A percentile compares a stretch with the other conserved stretches of the same genome.
These are phyloP conservation scores for Apiotrichum veenhuisii DNA, from an alignment of 1,284 basidiomycete genomes.

Conservation along the genomic window DNA sequence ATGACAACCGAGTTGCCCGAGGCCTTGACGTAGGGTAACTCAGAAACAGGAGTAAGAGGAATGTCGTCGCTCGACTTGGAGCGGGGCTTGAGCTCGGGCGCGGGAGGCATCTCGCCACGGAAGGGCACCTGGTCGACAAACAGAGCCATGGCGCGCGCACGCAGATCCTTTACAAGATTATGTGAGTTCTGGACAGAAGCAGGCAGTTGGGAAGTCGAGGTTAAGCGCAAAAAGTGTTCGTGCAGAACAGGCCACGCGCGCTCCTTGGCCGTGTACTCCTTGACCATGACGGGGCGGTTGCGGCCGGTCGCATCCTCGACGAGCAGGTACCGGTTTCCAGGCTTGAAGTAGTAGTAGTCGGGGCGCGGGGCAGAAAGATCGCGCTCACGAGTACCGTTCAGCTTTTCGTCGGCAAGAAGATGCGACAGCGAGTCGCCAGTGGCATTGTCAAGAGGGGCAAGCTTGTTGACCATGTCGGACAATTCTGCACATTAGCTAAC, in stretches of 20 bases:
- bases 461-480: conserved; percentile 36
- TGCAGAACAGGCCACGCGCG: conserved; percentile 56
- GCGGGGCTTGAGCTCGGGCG: conserved; percentile 25
- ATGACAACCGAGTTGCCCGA: conserved; percentile 93
- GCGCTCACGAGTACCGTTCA: conserved; percentile 83
- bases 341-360: conserved; percentile 84
- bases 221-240: conserved; percentile 45
- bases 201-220: conserved; percentile 28
- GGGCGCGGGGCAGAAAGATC: conserved; percentile 82
- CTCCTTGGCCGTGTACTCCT: conserved; percentile 53
- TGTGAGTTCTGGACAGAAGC: conserved; percentile 9
- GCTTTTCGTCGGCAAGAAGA: conserved; percentile 79
- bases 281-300: conserved; percentile 55
- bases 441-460: conserved; percentile 52
- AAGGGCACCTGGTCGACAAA: conserved; percentile 40
- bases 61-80: conserved; percentile 31
- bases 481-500: too few relatives aligned
- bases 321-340: conserved; percentile 73
- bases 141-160: conserved; percentile 39
- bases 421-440: conserved; percentile 48
- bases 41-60: conserved; percentile 26
- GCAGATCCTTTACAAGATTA: conserved; percentile 26
- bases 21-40: conserved; percentile 63
- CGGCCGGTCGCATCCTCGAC: conserved; percentile 86
- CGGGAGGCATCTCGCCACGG: conserved; percentile 35